Evolutionary conservation across 2,329 filamentous ascomycete species (phyloP), one percentile per base, ranked within the genome.

Genomic region (Cryphonectria naterciae): DNA sequence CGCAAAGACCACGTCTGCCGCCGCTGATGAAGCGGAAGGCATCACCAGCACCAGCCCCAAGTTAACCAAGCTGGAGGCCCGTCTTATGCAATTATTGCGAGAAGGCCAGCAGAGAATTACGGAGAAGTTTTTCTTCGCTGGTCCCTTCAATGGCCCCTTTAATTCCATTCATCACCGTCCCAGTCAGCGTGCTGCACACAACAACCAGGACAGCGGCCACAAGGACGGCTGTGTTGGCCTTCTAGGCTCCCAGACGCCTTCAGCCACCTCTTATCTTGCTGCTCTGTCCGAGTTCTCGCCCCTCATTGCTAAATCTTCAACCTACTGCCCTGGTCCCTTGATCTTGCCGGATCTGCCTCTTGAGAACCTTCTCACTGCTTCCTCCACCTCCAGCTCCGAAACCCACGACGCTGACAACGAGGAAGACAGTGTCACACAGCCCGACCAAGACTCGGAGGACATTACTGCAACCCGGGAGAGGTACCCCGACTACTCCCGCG

Each of bases 401-500:
- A n/a, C 35, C 17, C 4, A 67, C 17, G n/a, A 60, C 3, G n/a
- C n/a, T 28, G 54, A 37, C 6, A 25, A 43, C 13, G 39, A 58
- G 10, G 52, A 19, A 13, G 65, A 17, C 37, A 39, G 10, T 10
- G 1, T 17, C 17, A 25, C 43, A 3, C 5, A 37, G 11, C 2
- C 41, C 1, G 6, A 22, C 5, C n/a, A 28, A 28, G n/a, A 28
- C 25, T 13, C 11, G 1, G 15, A 13, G 8, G 25, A 4, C 25
- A 11, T 39, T 39, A 2, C 13, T 28, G 2, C 37, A 25, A 8
- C 35, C 13, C 22, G 25, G 39, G 46, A 64, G 61, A 4, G 4
- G 17, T 64, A 43, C 15, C 58, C 63, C 3, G 67, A 67, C 37
- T 72, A 72, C 46, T 69, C 70, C 6, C 56, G 39, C 22, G 37